A percentile compares a stretch with the other conserved stretches of the same genome.
Conservation (phyloP, 169 alveolate species). For the Plasmodium fragile region DNA sequence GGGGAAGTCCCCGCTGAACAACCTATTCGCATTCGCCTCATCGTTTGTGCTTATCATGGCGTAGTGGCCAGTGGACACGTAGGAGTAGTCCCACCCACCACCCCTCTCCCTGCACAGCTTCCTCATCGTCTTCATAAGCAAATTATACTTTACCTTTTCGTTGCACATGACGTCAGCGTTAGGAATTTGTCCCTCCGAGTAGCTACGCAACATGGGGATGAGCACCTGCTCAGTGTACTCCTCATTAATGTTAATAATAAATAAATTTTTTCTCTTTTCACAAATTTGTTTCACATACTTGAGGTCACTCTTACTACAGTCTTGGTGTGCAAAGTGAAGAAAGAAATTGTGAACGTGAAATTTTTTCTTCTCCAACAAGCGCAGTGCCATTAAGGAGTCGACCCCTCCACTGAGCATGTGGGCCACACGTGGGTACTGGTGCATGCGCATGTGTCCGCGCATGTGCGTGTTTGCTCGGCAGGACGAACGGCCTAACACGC, state of each 20-base stretch:
- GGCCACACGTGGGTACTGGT: slow-evolving; percentile 54
- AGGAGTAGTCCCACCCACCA: neutral
- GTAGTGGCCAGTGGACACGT: slow-evolving; percentile 63
- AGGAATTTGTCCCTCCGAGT: slow-evolving; percentile 48
- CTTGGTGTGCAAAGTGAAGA: slow-evolving; percentile 12
- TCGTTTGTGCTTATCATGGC: slow-evolving; percentile 72
- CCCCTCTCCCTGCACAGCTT: neutral
- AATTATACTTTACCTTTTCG: slow-evolving; percentile 55
- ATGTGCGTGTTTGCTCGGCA: neutral
- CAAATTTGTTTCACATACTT: slow-evolving; percentile 40
- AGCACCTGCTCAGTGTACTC: slow-evolving; percentile 35
- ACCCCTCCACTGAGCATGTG: slow-evolving; percentile 75
- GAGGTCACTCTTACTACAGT: slow-evolving; percentile 64
- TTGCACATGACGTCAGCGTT: slow-evolving; percentile 64
- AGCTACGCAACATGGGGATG: slow-evolving; percentile 46
- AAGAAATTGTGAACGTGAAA: slow-evolving; percentile 29
- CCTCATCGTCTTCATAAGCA: slow-evolving; percentile 9
- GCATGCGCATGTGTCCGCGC: slow-evolving; percentile 33
- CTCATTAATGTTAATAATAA: slow-evolving; percentile 45
- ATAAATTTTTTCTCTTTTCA: slow-evolving; percentile 24
- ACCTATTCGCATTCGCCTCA: neutral
- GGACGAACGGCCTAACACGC: neutral
- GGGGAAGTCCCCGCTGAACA: slow-evolving; percentile 26
- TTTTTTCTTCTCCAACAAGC: slow-evolving; percentile 45
- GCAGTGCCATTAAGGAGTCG: slow-evolving; percentile 64